phyloP scores from a whole-genome alignment of 208 protist genomes.

The Tritrichomonas foetus region DNA sequence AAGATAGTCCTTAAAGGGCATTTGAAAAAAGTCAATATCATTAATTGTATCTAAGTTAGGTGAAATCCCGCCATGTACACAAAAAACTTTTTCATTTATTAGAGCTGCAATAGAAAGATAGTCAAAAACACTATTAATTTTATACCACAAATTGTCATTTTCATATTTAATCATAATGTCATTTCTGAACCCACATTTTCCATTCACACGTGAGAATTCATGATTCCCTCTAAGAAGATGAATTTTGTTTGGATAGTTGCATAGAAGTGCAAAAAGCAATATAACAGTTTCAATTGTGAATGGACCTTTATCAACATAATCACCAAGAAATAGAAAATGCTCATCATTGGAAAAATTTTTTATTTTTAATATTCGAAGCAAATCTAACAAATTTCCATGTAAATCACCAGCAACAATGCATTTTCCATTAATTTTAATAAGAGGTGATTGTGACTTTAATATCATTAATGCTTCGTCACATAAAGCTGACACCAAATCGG shows the following conservation, averaged over 20 bases:
- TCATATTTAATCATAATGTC: conserved; percentile 48
- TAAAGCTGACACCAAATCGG: too few species aligned
- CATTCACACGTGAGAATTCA: not conserved
- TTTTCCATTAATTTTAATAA: not conserved
- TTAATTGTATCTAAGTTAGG: not conserved
- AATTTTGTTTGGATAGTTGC: not conserved
- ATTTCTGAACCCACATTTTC: not conserved
- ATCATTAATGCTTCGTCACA: too few species aligned
- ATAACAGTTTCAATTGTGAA: not conserved
- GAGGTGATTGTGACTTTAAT: too few species aligned
- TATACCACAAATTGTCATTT: not conserved
- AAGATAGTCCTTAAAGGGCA: too few species aligned
- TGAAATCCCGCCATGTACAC: not conserved
- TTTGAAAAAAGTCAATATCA: too few species aligned
- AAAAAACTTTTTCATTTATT: not conserved
- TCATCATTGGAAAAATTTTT: not conserved
- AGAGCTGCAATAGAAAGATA: not conserved
- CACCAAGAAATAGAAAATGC: not conserved
- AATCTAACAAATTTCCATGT: not conserved
- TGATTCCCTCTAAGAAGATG: not conserved
- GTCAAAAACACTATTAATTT: not conserved
- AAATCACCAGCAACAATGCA: not conserved
- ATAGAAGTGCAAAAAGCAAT: not conserved
- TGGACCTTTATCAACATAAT: not conserved
- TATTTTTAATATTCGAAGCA: not conserved